These are phyloP conservation scores for Hypoxylon sp. DNA, from an alignment of 2,329 filamentous ascomycete genomes.

Conservation along the genomic window DNA sequence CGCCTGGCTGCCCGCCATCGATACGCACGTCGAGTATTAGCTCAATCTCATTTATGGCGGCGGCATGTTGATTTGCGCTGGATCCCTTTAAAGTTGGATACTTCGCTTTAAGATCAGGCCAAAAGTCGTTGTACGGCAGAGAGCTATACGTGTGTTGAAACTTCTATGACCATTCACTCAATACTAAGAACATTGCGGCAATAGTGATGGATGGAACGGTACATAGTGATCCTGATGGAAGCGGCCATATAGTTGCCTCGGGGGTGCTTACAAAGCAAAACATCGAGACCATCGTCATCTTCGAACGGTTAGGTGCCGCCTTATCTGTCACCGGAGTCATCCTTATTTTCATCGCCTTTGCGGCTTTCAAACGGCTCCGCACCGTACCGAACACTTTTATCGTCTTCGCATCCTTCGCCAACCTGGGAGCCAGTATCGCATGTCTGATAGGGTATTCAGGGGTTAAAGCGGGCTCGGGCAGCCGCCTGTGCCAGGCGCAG, in stretches of 20 bases:
- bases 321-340: conserved; percentile 64
- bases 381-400: conserved; percentile 73
- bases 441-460: conserved; percentile 78
- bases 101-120: neutral
- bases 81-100: conserved; percentile 12
- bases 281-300: conserved; percentile 57
- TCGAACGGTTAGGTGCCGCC: conserved; percentile 66
- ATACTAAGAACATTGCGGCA: neutral
- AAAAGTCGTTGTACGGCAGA: neutral
- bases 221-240: conserved; percentile 25
- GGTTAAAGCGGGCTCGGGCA: conserved; percentile 64
- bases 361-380: conserved; percentile 62
- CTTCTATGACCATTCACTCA: conserved; percentile 6
- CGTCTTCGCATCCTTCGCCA: conserved; percentile 70
- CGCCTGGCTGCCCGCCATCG: neutral
- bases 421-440: conserved; percentile 70
- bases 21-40: neutral
- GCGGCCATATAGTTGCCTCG: conserved; percentile 6
- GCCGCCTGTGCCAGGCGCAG: conserved; percentile 70
- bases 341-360: conserved; percentile 65
- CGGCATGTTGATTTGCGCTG: conserved; percentile 3
- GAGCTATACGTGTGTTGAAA: neutral
- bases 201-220: conserved; percentile 20
- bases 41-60: conserved; percentile 11
- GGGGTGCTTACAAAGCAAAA: conserved; percentile 47